Evolutionary conservation across 148 eudicot genomes (phyloP).

Genomic region (Rhododendron mucronatum): DNA sequence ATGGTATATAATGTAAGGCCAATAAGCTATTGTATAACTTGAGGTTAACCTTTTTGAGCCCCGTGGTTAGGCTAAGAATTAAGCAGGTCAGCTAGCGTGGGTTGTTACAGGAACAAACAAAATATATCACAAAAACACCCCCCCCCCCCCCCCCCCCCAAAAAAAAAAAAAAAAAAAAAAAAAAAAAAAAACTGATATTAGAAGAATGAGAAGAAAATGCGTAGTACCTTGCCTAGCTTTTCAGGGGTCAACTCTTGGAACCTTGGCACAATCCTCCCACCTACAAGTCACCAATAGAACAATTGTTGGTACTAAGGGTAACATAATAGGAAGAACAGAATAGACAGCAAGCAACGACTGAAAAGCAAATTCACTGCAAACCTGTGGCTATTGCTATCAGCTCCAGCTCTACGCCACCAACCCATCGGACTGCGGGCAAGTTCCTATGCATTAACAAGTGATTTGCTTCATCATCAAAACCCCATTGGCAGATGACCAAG

Average conservation of each 20-base stretch:
- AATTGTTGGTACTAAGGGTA: not conserved
- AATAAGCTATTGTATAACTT: no score
- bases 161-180: no score
- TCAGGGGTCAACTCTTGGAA: slow-evolving; percentile 93
- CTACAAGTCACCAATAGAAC: slow-evolving; percentile 28
- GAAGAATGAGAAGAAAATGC: not conserved
- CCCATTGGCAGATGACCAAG: slow-evolving; percentile 97
- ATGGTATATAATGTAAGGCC: no score
- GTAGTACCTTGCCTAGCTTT: slow-evolving; percentile 67
- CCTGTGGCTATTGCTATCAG: slow-evolving; percentile 98
- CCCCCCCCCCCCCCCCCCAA: slow-evolving; percentile 76
- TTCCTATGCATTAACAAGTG: slow-evolving; percentile 90
- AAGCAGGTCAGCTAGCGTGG: no score
- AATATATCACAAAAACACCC: slow-evolving; percentile 9
- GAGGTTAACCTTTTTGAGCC: no score
- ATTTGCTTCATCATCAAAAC: slow-evolving; percentile 96
- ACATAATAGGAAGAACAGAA: not conserved
- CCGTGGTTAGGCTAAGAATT: no score
- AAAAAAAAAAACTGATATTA: not conserved
- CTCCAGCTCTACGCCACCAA: slow-evolving; percentile 96
- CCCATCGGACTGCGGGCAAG: slow-evolving; percentile 96
- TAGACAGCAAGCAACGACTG: not conserved
- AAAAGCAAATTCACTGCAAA: slow-evolving; percentile 13
- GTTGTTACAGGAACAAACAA: not conserved
- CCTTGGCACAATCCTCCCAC: slow-evolving; percentile 97